Evolutionary conservation across 129 eudicot genomes (phyloP).

Genomic region (Pseudognaphalium luteoalbum): DNA sequence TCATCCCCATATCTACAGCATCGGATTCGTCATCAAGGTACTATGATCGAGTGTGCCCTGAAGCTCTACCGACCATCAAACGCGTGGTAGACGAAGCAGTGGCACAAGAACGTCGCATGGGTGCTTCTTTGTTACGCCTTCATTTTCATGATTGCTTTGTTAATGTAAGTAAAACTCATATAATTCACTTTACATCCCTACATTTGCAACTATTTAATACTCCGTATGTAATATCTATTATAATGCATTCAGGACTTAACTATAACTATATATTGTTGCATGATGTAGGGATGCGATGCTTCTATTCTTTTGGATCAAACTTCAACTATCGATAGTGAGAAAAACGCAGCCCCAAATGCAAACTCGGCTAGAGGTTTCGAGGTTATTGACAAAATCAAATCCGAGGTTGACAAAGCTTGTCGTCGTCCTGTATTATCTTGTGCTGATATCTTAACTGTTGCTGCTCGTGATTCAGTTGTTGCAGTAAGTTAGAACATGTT

Average conservation of each 20-base stretch:
- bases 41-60: constrained; percentile 39
- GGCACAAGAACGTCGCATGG: constrained; percentile 51
- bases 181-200: too few relatives aligned
- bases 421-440: constrained; percentile 35
- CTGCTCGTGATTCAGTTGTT: constrained; percentile 49
- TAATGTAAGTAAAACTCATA: constrained; percentile 31
- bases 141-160: constrained; percentile 65
- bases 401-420: constrained; percentile 43
- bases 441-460: constrained; percentile 46
- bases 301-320: constrained; percentile 47
- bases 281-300: constrained; percentile 54
- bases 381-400: constrained; percentile 46
- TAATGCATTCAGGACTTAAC: too few relatives aligned
- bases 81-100: constrained; percentile 50
- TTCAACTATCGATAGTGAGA: constrained; percentile 36
- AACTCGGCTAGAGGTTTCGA: constrained; percentile 43
- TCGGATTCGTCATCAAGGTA: constrained; percentile 27
- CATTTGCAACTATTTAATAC: too few relatives aligned
- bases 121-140: constrained; percentile 51
- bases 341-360: constrained; percentile 30
- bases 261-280: too few relatives aligned
- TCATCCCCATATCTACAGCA: background rate
- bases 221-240: too few relatives aligned
- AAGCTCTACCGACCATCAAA: constrained; percentile 49
- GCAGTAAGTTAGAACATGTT: background rate